Evolutionary conservation across 1,284 basidiomycete species (phyloP), one percentile per base, ranked within the genome.

Genomic region (Laetiporus sulphureus): DNA sequence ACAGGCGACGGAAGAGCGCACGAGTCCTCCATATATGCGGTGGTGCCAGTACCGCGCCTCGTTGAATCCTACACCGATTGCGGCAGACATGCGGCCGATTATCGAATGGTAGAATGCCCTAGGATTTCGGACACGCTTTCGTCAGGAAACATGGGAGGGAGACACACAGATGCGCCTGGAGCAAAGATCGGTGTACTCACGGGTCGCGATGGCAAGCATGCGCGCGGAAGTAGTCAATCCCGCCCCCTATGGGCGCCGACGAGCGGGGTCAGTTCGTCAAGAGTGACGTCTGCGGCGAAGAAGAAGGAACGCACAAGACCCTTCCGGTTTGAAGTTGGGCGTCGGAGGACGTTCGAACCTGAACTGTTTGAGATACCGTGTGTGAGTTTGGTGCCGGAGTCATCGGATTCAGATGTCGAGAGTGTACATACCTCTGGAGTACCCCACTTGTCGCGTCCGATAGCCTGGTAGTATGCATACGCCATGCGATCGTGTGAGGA

Each of bases 1-100:
- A n/a, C n/a, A n/a, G n/a, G n/a, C n/a, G 36, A 19, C 16, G 4
- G 16, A 30, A 38, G 34, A 22, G 61, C 66, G 48, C 48, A 79
- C 79, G 42, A 73, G 50, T 31, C 72, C 73, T 31, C 75, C 72
- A 53, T 83, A 84, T 11, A 73, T 72, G 25, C 72, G 68, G 36
- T 67, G 63, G 57, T 83, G 78, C 73, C 73, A 79, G 44, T 69
- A 64, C 11, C 66, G 64, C 2, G 79, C 79, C 51, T 80, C 77
- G 47, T 73, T 57, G 11, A 68, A 57, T 27, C 73, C 72, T n/a
- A 77, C 69, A 29, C 77, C 75, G 20, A 23, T 31, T 38, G 59
- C 61, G 15, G 59, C 56, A 37, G 65, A 42, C 3, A 47, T 42
- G 10, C 72, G 64, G 44, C 66, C 66, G 71, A 72, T 76, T 2